Base-by-base conservation (phyloP, 108 stramenopile species). In the Nitzschia sp. region DNA sequence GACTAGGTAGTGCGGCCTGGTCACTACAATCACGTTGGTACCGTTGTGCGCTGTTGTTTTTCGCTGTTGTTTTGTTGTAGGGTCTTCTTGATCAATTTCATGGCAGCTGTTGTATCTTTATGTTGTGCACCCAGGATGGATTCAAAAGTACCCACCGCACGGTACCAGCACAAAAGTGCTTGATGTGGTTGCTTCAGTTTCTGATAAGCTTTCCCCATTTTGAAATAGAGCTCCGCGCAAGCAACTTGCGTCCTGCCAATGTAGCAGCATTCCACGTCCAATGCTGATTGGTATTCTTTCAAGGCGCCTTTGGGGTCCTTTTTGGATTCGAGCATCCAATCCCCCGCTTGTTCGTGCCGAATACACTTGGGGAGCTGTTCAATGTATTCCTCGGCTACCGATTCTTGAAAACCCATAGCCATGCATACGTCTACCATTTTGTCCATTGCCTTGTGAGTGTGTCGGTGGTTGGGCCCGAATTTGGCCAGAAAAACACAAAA, bases 81-180 rank as follows among this genome's bases (percentile, higher is more conserved):
- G 38, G 6, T 42, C 9, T 13, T 42, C 38, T 13, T 42, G 38
- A 62, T 42, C 61, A 62, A 23, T 46, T 62, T 62, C 42, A 62
- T 8, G 0, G 61, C 32, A 25, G 32, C 26, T 11, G 25, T 25
- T 13, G 42, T 62, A 5, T 45, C 24, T n/a, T 25, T 31, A 23
- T 62, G 61, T 21, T 62, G 61, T 1, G 38, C n/a, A n/a, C 61
- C 61, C 19, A 62, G 25, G 1, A 46, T 2, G 23, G 33, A 42
- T 46, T 62, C 61, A 62, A 62, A 62, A 26, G 46, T 62, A 26
- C 61, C 61, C 42, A 46, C 3, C 2, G 61, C 61, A 25, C 61
- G 61, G 25, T 23, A 42, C 9, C 28, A 25, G 33, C 46, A 42
- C 19, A 5, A 1, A 11, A 62, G 9, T 0, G 61, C 61, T 34